A percentile compares a stretch with the other conserved stretches of the same genome.
Evolutionary conservation across 495 filamentous ascomycete genomes (phyloP).

Genomic region (Massariosphaeria phaeospora): DNA sequence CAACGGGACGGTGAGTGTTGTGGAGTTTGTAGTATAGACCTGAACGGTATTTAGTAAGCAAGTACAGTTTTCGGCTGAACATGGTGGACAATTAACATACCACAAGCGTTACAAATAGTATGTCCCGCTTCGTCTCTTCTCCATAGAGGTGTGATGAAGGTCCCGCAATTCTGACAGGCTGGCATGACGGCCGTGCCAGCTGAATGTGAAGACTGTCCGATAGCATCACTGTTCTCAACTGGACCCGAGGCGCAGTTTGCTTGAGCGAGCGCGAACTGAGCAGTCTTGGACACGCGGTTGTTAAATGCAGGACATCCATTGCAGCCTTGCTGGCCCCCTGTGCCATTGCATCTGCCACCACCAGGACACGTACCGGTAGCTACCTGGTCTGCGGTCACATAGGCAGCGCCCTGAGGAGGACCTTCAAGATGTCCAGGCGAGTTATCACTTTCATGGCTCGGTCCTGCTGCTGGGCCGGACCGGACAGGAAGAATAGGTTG

Average conservation of each 20-base stretch:
- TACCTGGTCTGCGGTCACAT: slow-evolving; percentile 68
- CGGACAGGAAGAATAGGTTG: slow-evolving; percentile 11
- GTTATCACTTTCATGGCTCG: slow-evolving; percentile 39
- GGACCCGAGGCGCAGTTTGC: slow-evolving; percentile 29
- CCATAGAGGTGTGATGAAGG: slow-evolving; percentile 95
- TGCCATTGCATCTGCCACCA: slow-evolving; percentile 92
- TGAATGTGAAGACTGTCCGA: neutral
- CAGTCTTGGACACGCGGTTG: slow-evolving; percentile 88
- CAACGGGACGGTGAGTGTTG: slow-evolving; percentile 82
- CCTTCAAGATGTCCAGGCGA: slow-evolving; percentile 30
- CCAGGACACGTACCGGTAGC: slow-evolving; percentile 86
- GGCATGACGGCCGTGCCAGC: slow-evolving; percentile 61
- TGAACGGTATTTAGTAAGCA: slow-evolving; percentile 47
- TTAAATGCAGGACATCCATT: slow-evolving; percentile 96
- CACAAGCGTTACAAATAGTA: slow-evolving; percentile 98
- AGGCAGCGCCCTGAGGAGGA: slow-evolving; percentile 56
- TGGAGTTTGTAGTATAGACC: slow-evolving; percentile 97
- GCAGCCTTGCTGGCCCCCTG: slow-evolving; percentile 92
- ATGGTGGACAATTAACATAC: slow-evolving; percentile 59
- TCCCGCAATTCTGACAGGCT: slow-evolving; percentile 95
- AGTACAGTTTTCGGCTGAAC: neutral
- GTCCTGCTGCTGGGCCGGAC: slow-evolving; percentile 18
- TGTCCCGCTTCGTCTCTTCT: slow-evolving; percentile 89
- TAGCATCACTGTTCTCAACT: neutral
- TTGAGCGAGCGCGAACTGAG: slow-evolving; percentile 58